Base-by-base conservation (phyloP, 2,329 filamentous ascomycete genomes). In the Pochonia chlamydosporia region DNA sequence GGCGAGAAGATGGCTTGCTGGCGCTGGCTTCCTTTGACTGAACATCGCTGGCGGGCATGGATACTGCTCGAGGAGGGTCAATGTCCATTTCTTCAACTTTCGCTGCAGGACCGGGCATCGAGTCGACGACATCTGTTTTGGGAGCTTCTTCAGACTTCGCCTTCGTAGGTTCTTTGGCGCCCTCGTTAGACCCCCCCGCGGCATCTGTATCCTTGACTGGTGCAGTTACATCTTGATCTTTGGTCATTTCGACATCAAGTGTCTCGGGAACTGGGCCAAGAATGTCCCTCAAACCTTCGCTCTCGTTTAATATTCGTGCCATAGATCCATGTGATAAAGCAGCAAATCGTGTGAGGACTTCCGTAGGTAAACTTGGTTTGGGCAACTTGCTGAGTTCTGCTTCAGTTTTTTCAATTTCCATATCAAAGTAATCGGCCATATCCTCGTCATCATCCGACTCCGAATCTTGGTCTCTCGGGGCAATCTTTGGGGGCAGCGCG, bases 371-470 rank as follows among this genome's bases (percentile, higher is more conserved):
- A 51, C 49, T 71, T 55, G 49, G 66, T 56, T 48, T 67, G 56
- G 73, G 67, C 6, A 80, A 59, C 43, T 71, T 73, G 49, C 68
- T 68, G 25, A 82, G 55, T 46, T 77, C 70, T 1, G 63, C 63
- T 50, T 80, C 72, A 2, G 72, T 69, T 56, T 79, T 75, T 36
- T 66, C 60, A 31, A 81, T 79, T 53, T 79, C 67, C 45, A 67
- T 66, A 44, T 74, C 69, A 45, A 82, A 79, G 49, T 76, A 76
- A 44, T 78, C 75, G 16, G 72, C 76, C 65, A 81, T 75, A 39
- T 78, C 74, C 41, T 81, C 78, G 48, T 82, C 78, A 37, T 81
- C 75, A 43, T 81, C 77, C 0, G 76, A 79, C 40, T 75, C 74
- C 2, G 64, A 66, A 31, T 61, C 62, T 42, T 65, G 60, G 30